A percentile compares a stretch with the other conserved stretches of the same genome.
phyloP scores from a whole-genome alignment of 768 basidiomycete genomes.

The Rhizopogon vulgaris region DNA sequence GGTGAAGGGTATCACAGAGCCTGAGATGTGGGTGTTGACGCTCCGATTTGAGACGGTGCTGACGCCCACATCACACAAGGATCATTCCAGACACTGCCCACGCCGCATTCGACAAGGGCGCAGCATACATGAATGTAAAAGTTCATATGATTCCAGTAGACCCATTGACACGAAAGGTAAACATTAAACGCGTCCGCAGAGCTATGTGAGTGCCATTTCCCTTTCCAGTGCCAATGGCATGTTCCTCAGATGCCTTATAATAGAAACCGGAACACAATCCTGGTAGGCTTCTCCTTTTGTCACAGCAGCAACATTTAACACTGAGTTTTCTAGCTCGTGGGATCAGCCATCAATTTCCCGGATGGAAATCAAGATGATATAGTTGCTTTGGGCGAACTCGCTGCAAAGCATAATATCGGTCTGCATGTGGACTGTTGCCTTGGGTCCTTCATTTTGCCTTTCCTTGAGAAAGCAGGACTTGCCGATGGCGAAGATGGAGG shows the following conservation, averaged over 20 bases:
- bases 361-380: constrained; percentile 89
- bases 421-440: constrained; percentile 95
- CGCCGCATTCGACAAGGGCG: constrained; percentile 93
- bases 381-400: constrained; percentile 66
- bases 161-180: constrained; percentile 65
- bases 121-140: constrained; percentile 84
- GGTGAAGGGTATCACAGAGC: constrained; percentile 82
- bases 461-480: constrained; percentile 75
- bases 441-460: constrained; percentile 91
- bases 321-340: constrained; percentile 54
- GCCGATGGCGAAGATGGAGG: constrained; percentile 49
- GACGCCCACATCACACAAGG: constrained; percentile 35
- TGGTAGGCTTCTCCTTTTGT: constrained; percentile 40
- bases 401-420: constrained; percentile 68
- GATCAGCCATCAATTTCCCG: constrained; percentile 81
- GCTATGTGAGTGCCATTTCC: constrained; percentile 64
- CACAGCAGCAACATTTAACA: not conserved
- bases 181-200: constrained; percentile 69
- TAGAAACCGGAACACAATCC: constrained; percentile 84
- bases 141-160: constrained; percentile 84
- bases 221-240: not conserved
- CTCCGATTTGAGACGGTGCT: not conserved
- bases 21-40: constrained; percentile 70
- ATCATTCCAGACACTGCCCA: constrained; percentile 82
- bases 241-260: not conserved